Conservation (phyloP, 1,139 yeast species). For the Blastobotrys ciferrii region DNA sequence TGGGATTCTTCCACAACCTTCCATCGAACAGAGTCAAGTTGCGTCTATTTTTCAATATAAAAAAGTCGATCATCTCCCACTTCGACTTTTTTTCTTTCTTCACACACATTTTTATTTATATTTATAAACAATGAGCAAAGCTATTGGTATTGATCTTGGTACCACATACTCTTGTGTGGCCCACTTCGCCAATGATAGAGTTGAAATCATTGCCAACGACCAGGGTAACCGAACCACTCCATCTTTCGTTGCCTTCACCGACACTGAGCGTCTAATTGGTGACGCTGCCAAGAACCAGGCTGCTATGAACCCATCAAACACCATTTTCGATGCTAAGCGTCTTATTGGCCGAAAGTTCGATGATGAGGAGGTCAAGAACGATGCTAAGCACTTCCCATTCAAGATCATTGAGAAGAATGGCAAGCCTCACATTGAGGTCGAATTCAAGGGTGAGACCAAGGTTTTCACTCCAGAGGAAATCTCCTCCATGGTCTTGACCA, state of each 20-base stretch:
- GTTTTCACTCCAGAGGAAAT: slow-evolving; percentile 96
- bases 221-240: slow-evolving; percentile 99
- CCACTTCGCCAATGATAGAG: slow-evolving; percentile 76
- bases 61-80: too few relatives aligned
- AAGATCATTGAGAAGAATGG: slow-evolving; percentile 83
- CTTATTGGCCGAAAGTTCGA: slow-evolving; percentile 92
- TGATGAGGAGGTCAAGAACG: slow-evolving; percentile 90
- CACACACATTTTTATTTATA: too few relatives aligned
- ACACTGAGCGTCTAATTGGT: slow-evolving; percentile 97
- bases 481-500: slow-evolving; percentile 93
- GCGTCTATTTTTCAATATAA: too few relatives aligned
- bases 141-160: slow-evolving; percentile 95
- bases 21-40: too few relatives aligned
- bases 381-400: slow-evolving; percentile 97
- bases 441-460: slow-evolving; percentile 91
- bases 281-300: slow-evolving; percentile 99
- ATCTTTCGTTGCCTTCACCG: slow-evolving; percentile 96
- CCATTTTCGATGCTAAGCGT: slow-evolving; percentile 98
- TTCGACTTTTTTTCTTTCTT: too few relatives aligned
- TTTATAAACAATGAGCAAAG: too few relatives aligned
- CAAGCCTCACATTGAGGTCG: slow-evolving; percentile 89
- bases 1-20: too few relatives aligned
- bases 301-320: slow-evolving; percentile 94
- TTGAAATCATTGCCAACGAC: slow-evolving; percentile 93
- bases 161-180: slow-evolving; percentile 91